Conservation (phyloP, 805 yeast species). For the Scheffersomyces ergatensis region DNA sequence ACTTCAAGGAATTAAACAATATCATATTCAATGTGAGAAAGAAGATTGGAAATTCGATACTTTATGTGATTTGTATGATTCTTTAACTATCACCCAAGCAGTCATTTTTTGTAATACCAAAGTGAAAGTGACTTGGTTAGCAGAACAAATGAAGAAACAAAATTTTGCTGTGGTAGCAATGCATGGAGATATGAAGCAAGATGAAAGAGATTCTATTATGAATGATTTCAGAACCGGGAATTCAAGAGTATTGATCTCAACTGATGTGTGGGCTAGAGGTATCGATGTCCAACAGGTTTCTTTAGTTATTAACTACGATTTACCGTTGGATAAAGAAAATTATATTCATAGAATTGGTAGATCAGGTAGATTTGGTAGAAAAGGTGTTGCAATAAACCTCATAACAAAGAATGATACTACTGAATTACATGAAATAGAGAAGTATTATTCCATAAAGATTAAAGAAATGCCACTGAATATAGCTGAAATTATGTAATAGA, state of each 20-base stretch:
- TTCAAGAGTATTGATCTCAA: slow-evolving; percentile 90
- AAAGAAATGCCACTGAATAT: slow-evolving; percentile 79
- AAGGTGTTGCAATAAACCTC: slow-evolving; percentile 96
- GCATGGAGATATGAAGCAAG: slow-evolving; percentile 97
- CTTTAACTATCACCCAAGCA: slow-evolving; percentile 93
- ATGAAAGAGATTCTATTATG: slow-evolving; percentile 93
- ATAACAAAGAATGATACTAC: slow-evolving; percentile 77
- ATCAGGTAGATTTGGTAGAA: slow-evolving; percentile 97
- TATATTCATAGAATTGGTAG: slow-evolving; percentile 97
- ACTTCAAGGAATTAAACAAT: slow-evolving; percentile 92
- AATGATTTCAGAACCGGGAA: slow-evolving; percentile 91
- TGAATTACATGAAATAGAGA: slow-evolving; percentile 71
- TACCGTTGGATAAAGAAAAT: slow-evolving; percentile 91
- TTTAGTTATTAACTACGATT: slow-evolving; percentile 89
- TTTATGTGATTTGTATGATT: slow-evolving; percentile 90
- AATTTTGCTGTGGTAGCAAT: slow-evolving; percentile 92
- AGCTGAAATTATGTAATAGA: slow-evolving; percentile 31
- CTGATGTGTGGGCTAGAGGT: slow-evolving; percentile 98
- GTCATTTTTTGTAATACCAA: slow-evolving; percentile 98
- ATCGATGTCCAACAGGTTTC: slow-evolving; percentile 98
- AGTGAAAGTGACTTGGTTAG: slow-evolving; percentile 88
- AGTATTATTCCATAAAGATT: slow-evolving; percentile 70
- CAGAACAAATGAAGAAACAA: slow-evolving; percentile 71
- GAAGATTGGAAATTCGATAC: slow-evolving; percentile 96
- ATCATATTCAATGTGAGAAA: slow-evolving; percentile 82